Base-by-base conservation (phyloP, 148 eudicot genomes). In the Hydrangea macrophylla region DNA sequence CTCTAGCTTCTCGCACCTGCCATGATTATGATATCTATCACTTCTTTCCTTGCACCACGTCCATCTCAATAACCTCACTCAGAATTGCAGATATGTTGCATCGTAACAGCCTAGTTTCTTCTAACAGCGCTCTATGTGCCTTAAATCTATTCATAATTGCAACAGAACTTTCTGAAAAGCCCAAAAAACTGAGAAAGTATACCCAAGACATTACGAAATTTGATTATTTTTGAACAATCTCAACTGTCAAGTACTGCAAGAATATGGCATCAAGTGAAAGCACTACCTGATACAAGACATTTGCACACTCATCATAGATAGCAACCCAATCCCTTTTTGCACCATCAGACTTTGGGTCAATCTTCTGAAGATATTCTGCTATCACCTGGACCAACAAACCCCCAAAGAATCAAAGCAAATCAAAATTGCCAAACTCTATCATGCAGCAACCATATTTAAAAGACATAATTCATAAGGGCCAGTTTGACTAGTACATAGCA, bases 241-340 rank as follows among this genome's bases (percentile, higher is more conserved):
- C 39, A 66, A 51, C 30, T 51, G 30, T 51, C 27, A 33, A 54
- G 48, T 24, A 3, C 61, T n/a, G 39, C n/a, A 24, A 61, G 30
- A 66, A 40, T 10, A 9, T 22, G 57, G 63, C 69, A 23, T 57
- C 33, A 45, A 65, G 42, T 5, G 51, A 27, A 30, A 42, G 9
- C 37, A 33, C 25, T 68, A 88, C 98, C 95, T 93, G 97, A 66
- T 94, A 94, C 50, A 94, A 81, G 58, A 94, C 98, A 74, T 36
- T 90, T 59, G 98, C 98, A 78, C 98, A 94, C 80, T 94, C 98
- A 59, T 94, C 98, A 77, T 90, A 94, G 60, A 94, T 94, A 67
- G 98, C 97, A 74, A 94, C 98, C 98, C 98, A 94, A 55, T 94
- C 98, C 80, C 98, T 94, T 78, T 90, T 94, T 59, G 98, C 98